Base-by-base conservation (phyloP, 2,329 filamentous ascomycete genomes). In the Diaporthe citriasiana region DNA sequence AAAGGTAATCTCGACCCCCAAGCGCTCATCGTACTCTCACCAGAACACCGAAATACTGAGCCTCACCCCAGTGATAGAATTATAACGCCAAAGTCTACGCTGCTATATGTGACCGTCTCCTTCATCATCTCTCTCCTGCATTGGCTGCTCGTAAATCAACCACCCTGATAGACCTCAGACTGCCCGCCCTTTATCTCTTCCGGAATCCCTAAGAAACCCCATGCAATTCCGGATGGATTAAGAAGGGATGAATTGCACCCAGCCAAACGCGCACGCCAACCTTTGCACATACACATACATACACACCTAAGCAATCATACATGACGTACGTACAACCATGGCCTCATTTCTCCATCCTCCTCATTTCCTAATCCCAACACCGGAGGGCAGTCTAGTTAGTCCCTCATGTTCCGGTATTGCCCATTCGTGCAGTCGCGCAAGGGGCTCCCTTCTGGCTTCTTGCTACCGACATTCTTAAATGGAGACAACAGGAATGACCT, bases 401-500 rank as follows among this genome's bases (percentile, higher is more conserved):
- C 71, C 65, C 60, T 71, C 47, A 74, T 40, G 51, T 65, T 65
- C 66, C 65, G 73, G 60, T 73, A 57, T 35, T 42, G 57, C 33
- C 40, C 65, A 74, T 78, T 76, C 75, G 79, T 73, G 40, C 66
- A 35, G 63, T 74, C 56, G 27, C 72, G 72, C 60, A 75, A n/a
- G 42, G 69, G 72, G 42, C 70, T 74, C 53, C 53, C 73, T 40
- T 59, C 73, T n/a, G 69, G 59, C 65, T 40, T 65, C 51, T 45
- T 40, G 65, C 55, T 40, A 40, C 35, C 63, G 35, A 50, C 66
- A 51, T 72, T 77, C 57, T 75, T 76, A 73, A 77, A 78, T 27
- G 77, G 70, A n/a, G 75, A 76, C 19, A 81, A 77, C 73, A 82
- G 73, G 22, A 79, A 76, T 50, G 79, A 80, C 47, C 77, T 77